Evolutionary conservation across 805 yeast genomes (phyloP).

Genomic region (Ogataea paradorogensis): DNA sequence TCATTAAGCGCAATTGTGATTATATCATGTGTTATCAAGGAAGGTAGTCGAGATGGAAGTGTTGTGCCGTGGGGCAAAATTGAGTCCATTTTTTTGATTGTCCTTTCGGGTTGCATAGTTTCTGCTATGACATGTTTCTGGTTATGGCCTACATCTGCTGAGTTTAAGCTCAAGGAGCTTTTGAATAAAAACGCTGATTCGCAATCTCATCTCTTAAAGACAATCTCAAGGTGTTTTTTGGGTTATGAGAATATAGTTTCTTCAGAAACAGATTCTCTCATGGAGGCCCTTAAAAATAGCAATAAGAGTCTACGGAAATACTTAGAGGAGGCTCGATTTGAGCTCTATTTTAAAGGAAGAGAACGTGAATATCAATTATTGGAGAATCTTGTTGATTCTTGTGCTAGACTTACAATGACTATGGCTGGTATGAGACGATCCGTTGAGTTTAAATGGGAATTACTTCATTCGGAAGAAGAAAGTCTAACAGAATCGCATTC

Average conservation of each 20-base stretch:
- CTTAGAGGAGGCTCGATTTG: slow-evolving; percentile 61
- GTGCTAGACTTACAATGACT: slow-evolving; percentile 50
- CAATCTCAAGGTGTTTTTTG: slow-evolving; percentile 47
- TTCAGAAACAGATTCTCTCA: slow-evolving; percentile 37
- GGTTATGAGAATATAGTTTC: slow-evolving; percentile 44
- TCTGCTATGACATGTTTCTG: slow-evolving; percentile 60
- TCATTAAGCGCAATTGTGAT: slow-evolving; percentile 70
- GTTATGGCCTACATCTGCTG: slow-evolving; percentile 63
- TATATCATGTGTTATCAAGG: slow-evolving; percentile 69
- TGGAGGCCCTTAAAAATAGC: slow-evolving; percentile 39
- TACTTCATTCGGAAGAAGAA: slow-evolving; percentile 36
- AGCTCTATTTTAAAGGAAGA: slow-evolving; percentile 51
- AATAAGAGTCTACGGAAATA: slow-evolving; percentile 38
- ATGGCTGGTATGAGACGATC: slow-evolving; percentile 68
- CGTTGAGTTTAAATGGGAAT: slow-evolving; percentile 61
- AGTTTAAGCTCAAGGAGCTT: slow-evolving; percentile 39
- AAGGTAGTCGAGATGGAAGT: slow-evolving; percentile 62
- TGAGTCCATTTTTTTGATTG: slow-evolving; percentile 53
- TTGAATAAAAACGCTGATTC: slow-evolving; percentile 51
- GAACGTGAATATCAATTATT: slow-evolving; percentile 51
- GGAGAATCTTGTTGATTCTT: slow-evolving; percentile 46
- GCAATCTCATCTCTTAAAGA: slow-evolving; percentile 48
- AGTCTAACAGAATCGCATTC: slow-evolving; percentile 9
- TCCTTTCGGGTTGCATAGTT: slow-evolving; percentile 55
- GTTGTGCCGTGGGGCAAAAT: slow-evolving; percentile 54